Evolutionary conservation across 768 basidiomycete species (phyloP).

Genomic region (Epithele typhae): DNA sequence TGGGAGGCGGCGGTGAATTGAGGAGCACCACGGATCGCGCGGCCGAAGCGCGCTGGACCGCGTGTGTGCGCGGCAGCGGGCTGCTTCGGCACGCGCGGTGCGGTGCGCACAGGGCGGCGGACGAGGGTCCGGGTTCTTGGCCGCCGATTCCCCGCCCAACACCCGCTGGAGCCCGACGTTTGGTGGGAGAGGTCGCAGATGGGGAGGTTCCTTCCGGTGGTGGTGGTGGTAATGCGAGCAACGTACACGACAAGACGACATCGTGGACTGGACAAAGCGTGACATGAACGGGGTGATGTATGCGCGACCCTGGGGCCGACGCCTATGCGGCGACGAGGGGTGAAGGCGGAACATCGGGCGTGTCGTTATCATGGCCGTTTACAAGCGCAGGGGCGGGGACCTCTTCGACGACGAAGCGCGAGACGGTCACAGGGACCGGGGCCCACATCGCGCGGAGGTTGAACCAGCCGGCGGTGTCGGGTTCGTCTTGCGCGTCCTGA

Average conservation of each 20-base stretch:
- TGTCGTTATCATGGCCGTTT: slow-evolving; percentile 15
- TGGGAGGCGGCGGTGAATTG: background rate
- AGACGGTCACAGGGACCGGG: slow-evolving; percentile 18
- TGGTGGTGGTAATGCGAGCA: no score
- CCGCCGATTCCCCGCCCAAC: no score
- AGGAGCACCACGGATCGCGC: background rate
- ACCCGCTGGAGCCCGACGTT: no score
- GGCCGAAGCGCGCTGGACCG: no score
- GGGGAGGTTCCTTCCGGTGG: background rate
- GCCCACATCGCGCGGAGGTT: slow-evolving; percentile 28
- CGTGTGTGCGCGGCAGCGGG: no score
- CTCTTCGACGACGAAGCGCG: slow-evolving; percentile 26
- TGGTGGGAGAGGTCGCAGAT: no score
- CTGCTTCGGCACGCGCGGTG: no score
- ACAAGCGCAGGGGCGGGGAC: no score
- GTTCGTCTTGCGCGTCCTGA: slow-evolving; percentile 10
- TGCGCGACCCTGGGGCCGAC: background rate
- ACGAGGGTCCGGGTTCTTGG: no score
- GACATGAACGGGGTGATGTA: slow-evolving; percentile 6
- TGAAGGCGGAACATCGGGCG: slow-evolving; percentile 1
- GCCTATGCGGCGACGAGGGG: slow-evolving; percentile 11
- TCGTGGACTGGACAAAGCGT: no score
- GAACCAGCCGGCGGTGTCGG: slow-evolving; percentile 22
- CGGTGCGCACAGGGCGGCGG: no score
- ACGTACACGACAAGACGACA: slow-evolving; percentile 9